Conservation (phyloP, 164 flowering plant species). For the Echeveria elegans region DNA sequence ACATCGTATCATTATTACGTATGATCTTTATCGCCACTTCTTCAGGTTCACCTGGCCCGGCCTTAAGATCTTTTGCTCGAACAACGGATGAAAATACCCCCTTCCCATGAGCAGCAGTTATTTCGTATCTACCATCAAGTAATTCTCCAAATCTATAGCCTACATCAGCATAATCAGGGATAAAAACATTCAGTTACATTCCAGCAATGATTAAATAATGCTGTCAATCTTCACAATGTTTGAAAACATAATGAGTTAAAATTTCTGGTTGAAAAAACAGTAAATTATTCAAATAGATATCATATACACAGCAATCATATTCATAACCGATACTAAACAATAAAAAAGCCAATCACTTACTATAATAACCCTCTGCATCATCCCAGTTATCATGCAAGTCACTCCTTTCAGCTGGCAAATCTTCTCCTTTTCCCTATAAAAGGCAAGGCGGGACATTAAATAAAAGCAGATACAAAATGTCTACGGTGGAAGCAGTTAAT, state of each 20-base stretch:
- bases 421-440: slow-evolving; percentile 71
- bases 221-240: background rate
- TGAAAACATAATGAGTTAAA: background rate
- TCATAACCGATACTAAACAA: too few relatives aligned
- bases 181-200: background rate
- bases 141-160: slow-evolving; percentile 92
- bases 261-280: background rate
- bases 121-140: slow-evolving; percentile 93
- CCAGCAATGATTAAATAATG: background rate
- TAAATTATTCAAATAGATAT: background rate
- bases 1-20: slow-evolving; percentile 95
- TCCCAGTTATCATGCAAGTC: slow-evolving; percentile 99
- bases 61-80: slow-evolving; percentile 93
- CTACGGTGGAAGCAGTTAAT: background rate
- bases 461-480: too few relatives aligned
- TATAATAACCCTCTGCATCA: slow-evolving; percentile 96
- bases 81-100: slow-evolving; percentile 98
- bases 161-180: slow-evolving; percentile 14
- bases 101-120: slow-evolving; percentile 93
- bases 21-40: slow-evolving; percentile 97
- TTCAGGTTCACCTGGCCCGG: slow-evolving; percentile 66
- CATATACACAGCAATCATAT: background rate
- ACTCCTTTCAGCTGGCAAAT: slow-evolving; percentile 57
- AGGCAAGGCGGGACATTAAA: background rate
- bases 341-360: slow-evolving; percentile 39